Base-by-base conservation (phyloP, 2,329 filamentous ascomycete species). In the Coniella vitis region DNA sequence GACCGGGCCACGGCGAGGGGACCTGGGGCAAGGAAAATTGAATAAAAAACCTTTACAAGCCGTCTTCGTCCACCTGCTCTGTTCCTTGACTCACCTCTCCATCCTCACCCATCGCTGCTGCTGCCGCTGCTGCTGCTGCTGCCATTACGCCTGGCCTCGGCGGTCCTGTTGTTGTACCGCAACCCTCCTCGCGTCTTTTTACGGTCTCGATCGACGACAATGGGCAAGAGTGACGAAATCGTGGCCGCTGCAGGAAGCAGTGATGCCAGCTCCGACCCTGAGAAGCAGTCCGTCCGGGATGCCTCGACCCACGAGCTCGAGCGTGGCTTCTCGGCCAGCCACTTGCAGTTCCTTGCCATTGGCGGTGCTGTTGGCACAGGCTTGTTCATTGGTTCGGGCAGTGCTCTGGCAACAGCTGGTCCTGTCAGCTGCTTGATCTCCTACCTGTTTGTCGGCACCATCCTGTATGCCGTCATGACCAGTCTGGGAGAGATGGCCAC, bases 391-490 rank as follows among this genome's bases (percentile, higher is more conserved):
- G 80, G 80, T 29, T 81, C 78, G 1, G 81, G 81, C 7, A 76
- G 76, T 58, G 75, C 78, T 4, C 63, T 84, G 34, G 71, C 77
- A 1, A 80, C 71, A 0, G 80, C 77, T 25, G 80, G 80, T 0
- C 80, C 80, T 4, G 78, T 74, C 0, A 77, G 76, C 3, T 72
- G 81, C 55, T 64, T 84, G 10, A 71, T 83, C 32, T 72, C 71
- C 17, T 83, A 81, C 55, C 63, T 72, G 32, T 75, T 81, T 52
- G 73, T 78, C 42, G 78, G 78, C 4, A 72, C 78, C 14, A 77
- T 90, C 51, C 78, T 91, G 41, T 91, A 79, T 70, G 82, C 81
- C 4, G 81, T 90, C 65, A 90, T 91, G 83, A 73, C 75, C 17
- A 71, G 56, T 8, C 77, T 82, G 48, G 74, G 82, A 16, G 78